Percentiles rank a stretch among this genome's conserved stretches.
phyloP scores from a whole-genome alignment of 2,329 filamentous ascomycete species.

The Sarocladiaceae sp. region DNA sequence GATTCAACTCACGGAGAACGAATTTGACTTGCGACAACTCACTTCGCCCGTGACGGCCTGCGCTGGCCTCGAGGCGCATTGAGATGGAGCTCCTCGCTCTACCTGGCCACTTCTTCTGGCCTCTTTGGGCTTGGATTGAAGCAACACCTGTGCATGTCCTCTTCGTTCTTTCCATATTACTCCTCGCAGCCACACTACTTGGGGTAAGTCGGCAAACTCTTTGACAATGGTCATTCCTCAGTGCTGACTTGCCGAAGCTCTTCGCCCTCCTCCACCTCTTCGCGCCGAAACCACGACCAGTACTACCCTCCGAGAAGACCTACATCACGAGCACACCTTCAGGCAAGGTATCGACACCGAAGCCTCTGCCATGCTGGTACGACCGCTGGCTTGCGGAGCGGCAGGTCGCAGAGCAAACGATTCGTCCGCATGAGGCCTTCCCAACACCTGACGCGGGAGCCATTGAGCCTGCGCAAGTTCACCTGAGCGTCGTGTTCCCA shows the following conservation, averaged over 20 bases:
- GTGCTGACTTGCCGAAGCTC: conserved; percentile 27
- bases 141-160: conserved; percentile 36
- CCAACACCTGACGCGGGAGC: conserved; percentile 44
- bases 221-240: background rate
- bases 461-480: conserved; percentile 74
- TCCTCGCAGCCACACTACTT: conserved; percentile 30
- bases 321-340: conserved; percentile 72
- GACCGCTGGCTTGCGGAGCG: conserved; percentile 67
- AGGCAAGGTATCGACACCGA: conserved; percentile 27
- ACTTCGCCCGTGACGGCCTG: background rate
- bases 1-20: no score
- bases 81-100: conserved; percentile 22
- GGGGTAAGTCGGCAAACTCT: conserved; percentile 30
- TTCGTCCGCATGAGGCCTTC: conserved; percentile 31
- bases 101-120: conserved; percentile 28
- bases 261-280: conserved; percentile 68
- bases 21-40: background rate
- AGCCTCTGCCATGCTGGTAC: conserved; percentile 79
- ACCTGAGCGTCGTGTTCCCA: conserved; percentile 87
- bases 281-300: conserved; percentile 74
- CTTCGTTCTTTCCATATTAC: conserved; percentile 28
- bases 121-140: conserved; percentile 29
- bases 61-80: conserved; percentile 5
- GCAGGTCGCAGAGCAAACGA: conserved; percentile 35
- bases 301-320: conserved; percentile 74